These are phyloP conservation scores for Chlamydomonas urium DNA, from an alignment of 139 green algal genomes.

Conservation along the genomic window DNA sequence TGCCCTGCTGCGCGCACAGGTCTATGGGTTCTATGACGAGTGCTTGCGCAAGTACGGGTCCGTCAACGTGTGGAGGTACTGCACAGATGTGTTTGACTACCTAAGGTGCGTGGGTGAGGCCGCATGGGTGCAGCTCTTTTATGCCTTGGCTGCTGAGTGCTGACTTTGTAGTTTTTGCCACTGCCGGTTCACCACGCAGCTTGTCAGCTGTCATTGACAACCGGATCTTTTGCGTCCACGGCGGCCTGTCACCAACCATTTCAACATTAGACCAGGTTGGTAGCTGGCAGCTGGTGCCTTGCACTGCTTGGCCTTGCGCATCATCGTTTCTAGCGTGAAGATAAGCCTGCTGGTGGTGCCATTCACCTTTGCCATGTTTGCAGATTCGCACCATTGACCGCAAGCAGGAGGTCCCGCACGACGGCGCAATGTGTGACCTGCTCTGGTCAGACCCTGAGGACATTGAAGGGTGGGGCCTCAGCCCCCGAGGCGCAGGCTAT, in stretches of 20 bases:
- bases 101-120: slow-evolving; percentile 59
- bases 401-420: slow-evolving; percentile 98
- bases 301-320: neutral
- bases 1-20: no score
- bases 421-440: slow-evolving; percentile 98
- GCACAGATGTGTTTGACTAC: slow-evolving; percentile 99
- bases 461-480: slow-evolving; percentile 94
- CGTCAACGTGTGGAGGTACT: slow-evolving; percentile 98
- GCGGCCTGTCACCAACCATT: slow-evolving; percentile 93
- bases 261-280: slow-evolving; percentile 92
- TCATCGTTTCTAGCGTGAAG: no score
- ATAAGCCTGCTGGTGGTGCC: no score
- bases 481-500: slow-evolving; percentile 78
- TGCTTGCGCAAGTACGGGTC: slow-evolving; percentile 99
- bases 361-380: no score
- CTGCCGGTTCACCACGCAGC: slow-evolving; percentile 21
- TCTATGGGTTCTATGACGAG: slow-evolving; percentile 99
- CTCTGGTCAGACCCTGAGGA: slow-evolving; percentile 97
- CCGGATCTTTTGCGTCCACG: slow-evolving; percentile 94
- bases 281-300: neutral
- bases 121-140: neutral
- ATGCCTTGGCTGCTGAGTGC: neutral
- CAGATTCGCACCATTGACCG: slow-evolving; percentile 93
- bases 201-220: slow-evolving; percentile 87
- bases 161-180: neutral